phyloP scores from a whole-genome alignment of 108 stramenopile species.

The Schizochytrium sp. region DNA sequence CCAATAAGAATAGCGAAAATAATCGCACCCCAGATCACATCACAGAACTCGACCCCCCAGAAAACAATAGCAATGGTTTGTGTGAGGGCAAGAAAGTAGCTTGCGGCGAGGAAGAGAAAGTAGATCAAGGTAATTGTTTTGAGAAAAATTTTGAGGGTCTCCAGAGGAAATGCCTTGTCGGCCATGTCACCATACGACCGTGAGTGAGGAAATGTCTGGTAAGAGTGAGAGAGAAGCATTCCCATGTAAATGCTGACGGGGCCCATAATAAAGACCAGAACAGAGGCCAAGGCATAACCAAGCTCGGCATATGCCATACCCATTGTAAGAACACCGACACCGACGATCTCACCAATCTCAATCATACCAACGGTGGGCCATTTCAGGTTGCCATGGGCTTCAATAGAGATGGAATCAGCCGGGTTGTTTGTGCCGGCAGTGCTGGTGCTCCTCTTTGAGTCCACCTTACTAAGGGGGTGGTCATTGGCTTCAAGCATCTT shows the following conservation, averaged over 20 bases:
- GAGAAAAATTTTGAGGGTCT: neutral
- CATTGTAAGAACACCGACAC: constrained; percentile 28
- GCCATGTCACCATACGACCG: neutral
- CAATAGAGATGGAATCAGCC: too few relatives aligned
- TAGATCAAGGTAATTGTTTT: constrained; percentile 1
- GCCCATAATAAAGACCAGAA: neutral
- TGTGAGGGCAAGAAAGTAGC: constrained; percentile 20
- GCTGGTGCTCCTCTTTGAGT: too few relatives aligned
- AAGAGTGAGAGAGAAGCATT: neutral
- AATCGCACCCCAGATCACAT: neutral
- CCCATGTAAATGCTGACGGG: constrained; percentile 45
- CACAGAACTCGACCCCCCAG: constrained; percentile 26
- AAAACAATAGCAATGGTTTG: neutral
- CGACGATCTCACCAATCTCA: constrained; percentile 42
- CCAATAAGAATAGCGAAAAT: neutral
- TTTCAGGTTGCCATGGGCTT: too few relatives aligned
- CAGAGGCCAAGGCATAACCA: neutral
- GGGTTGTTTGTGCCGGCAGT: too few relatives aligned
- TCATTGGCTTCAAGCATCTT: too few relatives aligned
- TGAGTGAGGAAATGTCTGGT: neutral
- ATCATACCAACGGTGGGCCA: neutral
- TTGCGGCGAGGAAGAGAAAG: constrained; percentile 14
- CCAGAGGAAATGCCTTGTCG: neutral
- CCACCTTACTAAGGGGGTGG: too few relatives aligned
- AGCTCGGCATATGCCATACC: neutral